phyloP scores from a whole-genome alignment of 352 stramenopile species.

The Phytophthora pini region DNA sequence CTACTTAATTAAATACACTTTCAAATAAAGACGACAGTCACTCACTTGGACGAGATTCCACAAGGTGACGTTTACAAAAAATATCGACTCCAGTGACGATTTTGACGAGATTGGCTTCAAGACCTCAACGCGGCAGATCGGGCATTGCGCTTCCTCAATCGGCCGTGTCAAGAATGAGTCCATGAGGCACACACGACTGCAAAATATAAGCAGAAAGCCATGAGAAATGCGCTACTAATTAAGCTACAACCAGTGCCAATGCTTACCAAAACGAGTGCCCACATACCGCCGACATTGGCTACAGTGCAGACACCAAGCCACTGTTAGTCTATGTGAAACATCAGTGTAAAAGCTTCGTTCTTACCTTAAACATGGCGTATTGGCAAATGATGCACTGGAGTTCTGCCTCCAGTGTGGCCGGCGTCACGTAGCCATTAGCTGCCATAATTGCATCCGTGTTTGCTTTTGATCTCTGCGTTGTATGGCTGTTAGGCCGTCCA shows the following conservation, averaged over 20 bases:
- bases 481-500: not conserved
- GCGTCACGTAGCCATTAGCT: constrained; percentile 26
- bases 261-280: constrained; percentile 64
- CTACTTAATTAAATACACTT: not conserved
- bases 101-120: constrained; percentile 36
- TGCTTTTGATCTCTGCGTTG: constrained; percentile 22
- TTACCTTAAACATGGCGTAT: constrained; percentile 60
- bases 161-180: constrained; percentile 52
- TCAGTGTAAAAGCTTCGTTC: not conserved
- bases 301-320: not conserved
- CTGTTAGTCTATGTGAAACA: not conserved
- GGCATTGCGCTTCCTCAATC: constrained; percentile 57
- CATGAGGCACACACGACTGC: constrained; percentile 58
- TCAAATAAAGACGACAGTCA: not conserved
- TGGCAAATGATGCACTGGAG: constrained; percentile 68
- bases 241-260: not conserved
- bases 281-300: constrained; percentile 53
- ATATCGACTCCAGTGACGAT: constrained; percentile 33
- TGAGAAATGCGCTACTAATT: not conserved
- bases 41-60: constrained; percentile 76
- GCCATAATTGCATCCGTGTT: constrained; percentile 24
- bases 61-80: constrained; percentile 73
- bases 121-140: constrained; percentile 54
- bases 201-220: constrained; percentile 8
- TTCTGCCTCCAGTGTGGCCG: constrained; percentile 37